Evolutionary conservation across 495 filamentous ascomycete species (phyloP).

Genomic region (Bacidia gigantensis): DNA sequence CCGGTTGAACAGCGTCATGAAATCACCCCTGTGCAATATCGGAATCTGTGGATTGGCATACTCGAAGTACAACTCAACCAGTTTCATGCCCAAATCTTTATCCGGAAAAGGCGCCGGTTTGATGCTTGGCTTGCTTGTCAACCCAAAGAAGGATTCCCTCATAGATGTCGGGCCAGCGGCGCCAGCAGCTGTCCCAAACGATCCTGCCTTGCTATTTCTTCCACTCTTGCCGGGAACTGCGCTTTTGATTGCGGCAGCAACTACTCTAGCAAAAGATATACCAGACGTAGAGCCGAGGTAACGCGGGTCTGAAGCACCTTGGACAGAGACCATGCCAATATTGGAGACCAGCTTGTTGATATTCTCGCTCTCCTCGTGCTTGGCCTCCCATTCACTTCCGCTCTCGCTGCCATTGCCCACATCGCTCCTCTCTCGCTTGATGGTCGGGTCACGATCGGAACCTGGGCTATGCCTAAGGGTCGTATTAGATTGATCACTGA

Average conservation of each 20-base stretch:
- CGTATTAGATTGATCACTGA: slow-evolving; percentile 21
- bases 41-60: slow-evolving; percentile 94
- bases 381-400: slow-evolving; percentile 28
- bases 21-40: slow-evolving; percentile 75
- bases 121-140: slow-evolving; percentile 81
- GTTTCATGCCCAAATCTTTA: slow-evolving; percentile 50
- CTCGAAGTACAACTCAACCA: slow-evolving; percentile 82
- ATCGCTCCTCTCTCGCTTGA: slow-evolving; percentile 4
- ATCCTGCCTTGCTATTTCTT: slow-evolving; percentile 34
- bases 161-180: slow-evolving; percentile 49
- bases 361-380: slow-evolving; percentile 45
- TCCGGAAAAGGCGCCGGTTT: slow-evolving; percentile 75
- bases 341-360: slow-evolving; percentile 63
- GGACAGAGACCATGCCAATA: slow-evolving; percentile 62
- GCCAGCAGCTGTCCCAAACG: slow-evolving; percentile 29
- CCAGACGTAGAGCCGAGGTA: slow-evolving; percentile 79
- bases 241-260: slow-evolving; percentile 87
- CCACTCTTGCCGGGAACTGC: slow-evolving; percentile 53
- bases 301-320: slow-evolving; percentile 61
- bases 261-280: slow-evolving; percentile 86
- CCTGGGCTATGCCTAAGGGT: slow-evolving; percentile 4
- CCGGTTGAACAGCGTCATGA: slow-evolving; percentile 67
- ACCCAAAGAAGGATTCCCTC: slow-evolving; percentile 89
- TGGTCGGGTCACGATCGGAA: slow-evolving; percentile 8
- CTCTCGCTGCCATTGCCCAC: slow-evolving; percentile 9